Conservation (phyloP, 2,329 filamentous ascomycete species). For the Nemania sp. region DNA sequence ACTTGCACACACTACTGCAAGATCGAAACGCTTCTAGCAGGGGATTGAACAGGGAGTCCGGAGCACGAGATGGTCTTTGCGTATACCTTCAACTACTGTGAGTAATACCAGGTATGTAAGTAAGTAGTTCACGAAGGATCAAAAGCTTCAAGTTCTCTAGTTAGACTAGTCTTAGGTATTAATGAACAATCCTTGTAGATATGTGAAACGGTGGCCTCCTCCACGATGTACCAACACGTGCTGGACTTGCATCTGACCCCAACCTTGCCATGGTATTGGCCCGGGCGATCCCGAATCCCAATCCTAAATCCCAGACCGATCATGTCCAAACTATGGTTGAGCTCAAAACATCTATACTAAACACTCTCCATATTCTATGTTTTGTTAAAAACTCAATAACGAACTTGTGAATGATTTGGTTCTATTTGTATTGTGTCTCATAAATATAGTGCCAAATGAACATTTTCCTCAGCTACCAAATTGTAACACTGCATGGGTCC, state of each 20-base stretch:
- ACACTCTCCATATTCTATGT: background rate
- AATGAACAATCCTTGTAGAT: conserved; percentile 27
- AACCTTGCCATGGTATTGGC: conserved; percentile 29
- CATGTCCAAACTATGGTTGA: conserved; percentile 7
- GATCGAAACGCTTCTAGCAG: conserved; percentile 15
- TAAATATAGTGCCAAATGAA: background rate
- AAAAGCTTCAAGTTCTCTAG: conserved; percentile 13
- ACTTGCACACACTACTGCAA: conserved; percentile 24
- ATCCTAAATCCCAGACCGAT: conserved; percentile 26
- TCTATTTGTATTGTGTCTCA: background rate
- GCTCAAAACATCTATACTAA: conserved; percentile 1
- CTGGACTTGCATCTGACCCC: conserved; percentile 35
- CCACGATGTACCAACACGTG: conserved; percentile 35
- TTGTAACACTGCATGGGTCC: no score
- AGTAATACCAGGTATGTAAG: no score
- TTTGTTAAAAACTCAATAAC: background rate
- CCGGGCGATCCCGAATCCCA: conserved; percentile 35
- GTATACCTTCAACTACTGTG: no score
- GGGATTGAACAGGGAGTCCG: conserved; percentile 8
- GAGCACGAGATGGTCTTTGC: background rate
- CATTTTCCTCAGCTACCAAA: background rate
- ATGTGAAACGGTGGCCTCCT: conserved; percentile 31
- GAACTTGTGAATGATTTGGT: background rate
- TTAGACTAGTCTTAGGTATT: conserved; percentile 13
- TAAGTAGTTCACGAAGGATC: conserved; percentile 12